Evolutionary conservation across 108 stramenopile genomes (phyloP).

Genomic region (Nannochloropsis granulata): DNA sequence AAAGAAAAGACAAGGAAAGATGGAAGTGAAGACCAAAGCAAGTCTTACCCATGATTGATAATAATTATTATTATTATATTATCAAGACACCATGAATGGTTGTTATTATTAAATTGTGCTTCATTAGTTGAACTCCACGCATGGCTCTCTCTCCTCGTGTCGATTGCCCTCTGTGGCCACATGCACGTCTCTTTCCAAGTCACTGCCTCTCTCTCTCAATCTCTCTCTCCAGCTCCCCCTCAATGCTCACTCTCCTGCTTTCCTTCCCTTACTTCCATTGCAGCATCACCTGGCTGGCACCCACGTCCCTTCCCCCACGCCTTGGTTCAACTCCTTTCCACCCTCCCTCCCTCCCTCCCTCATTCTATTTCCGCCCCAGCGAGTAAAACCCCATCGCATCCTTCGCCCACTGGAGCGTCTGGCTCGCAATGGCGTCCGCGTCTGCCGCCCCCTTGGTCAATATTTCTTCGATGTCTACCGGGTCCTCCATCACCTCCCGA

Average conservation of each 20-base stretch:
- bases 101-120: neutral
- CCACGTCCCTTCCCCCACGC: too few relatives aligned
- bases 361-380: neutral
- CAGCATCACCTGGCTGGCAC: too few relatives aligned
- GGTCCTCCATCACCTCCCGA: slow-evolving; percentile 67
- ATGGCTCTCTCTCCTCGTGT: neutral
- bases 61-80: too few relatives aligned
- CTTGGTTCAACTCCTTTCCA: neutral
- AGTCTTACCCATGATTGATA: too few relatives aligned
- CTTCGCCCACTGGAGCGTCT: slow-evolving; percentile 61
- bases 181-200: neutral
- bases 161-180: neutral
- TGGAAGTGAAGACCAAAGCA: neutral
- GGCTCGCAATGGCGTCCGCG: slow-evolving; percentile 71
- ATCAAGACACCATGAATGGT: too few relatives aligned
- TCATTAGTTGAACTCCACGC: neutral
- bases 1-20: neutral
- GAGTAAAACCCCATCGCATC: slow-evolving; percentile 82
- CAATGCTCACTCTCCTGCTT: neutral
- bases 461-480: slow-evolving; percentile 52
- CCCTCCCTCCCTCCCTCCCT: neutral
- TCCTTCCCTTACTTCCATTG: neutral
- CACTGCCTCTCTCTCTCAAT: neutral
- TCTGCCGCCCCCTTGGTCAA: slow-evolving; percentile 77
- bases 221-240: too few relatives aligned